Evolutionary conservation across 345 rosid species (phyloP).

Genomic region (Eucalyptus curtisii): DNA sequence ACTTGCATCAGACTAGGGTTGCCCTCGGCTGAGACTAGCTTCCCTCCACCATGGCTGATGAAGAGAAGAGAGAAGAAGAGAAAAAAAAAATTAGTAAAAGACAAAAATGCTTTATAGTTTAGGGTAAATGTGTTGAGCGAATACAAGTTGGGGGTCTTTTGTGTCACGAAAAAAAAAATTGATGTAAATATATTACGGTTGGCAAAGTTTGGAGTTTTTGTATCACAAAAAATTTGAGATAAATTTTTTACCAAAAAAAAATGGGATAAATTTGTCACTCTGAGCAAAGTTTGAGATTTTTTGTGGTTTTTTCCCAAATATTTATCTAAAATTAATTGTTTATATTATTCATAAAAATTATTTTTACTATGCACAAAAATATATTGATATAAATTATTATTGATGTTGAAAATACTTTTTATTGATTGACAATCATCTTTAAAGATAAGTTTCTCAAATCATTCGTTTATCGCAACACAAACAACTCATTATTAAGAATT

Average conservation of each 20-base stretch:
- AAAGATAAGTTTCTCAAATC: background rate
- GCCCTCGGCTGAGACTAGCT: no score
- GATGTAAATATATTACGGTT: rapidly evolving
- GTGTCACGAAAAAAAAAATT: rapidly evolving
- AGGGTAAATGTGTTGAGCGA: rapidly evolving
- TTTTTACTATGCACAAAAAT: no score
- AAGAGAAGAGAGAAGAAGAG: no score
- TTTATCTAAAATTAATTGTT: no score
- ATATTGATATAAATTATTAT: no score
- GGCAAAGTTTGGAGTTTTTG: no score
- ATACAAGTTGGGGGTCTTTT: no score
- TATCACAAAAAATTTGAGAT: no score
- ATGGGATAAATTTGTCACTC: no score
- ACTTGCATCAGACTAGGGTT: rapidly evolving
- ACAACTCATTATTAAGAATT: background rate
- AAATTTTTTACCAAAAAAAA: no score
- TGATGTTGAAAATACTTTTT: background rate
- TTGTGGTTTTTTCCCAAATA: rapidly evolving
- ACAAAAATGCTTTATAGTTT: no score
- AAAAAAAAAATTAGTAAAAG: rapidly evolving
- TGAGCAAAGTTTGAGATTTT: rapidly evolving
- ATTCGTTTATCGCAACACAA: background rate
- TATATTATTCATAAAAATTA: no score
- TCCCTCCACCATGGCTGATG: rapidly evolving
- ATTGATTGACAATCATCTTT: background rate